Conservation (phyloP, 257 asterid species). For the Linderniella brevidens region DNA sequence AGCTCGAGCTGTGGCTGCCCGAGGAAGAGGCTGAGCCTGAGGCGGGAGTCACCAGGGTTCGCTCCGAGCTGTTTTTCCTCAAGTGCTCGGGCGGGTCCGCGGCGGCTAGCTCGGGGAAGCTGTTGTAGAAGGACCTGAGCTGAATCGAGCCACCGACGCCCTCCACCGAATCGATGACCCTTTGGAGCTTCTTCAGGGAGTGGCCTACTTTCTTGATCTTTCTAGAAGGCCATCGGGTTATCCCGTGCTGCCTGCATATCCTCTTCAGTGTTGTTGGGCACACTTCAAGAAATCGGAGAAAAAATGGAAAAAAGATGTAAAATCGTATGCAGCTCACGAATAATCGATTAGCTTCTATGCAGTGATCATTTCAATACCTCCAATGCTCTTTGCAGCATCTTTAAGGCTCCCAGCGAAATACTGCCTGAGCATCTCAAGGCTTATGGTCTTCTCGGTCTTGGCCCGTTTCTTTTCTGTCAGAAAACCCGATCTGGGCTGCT, state of each 20-base stretch:
- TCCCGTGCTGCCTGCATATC: slow-evolving; percentile 90
- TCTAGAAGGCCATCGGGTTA: slow-evolving; percentile 93
- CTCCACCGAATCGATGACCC: slow-evolving; percentile 85
- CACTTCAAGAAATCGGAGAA: slow-evolving; percentile 17
- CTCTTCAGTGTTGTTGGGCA: slow-evolving; percentile 98
- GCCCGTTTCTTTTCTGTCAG: slow-evolving; percentile 40
- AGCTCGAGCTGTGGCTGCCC: slow-evolving; percentile 52
- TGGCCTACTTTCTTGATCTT: slow-evolving; percentile 92
- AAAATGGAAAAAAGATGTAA: neutral
- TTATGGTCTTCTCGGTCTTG: slow-evolving; percentile 60
- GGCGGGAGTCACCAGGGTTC: slow-evolving; percentile 8
- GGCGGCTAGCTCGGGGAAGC: slow-evolving; percentile 56
- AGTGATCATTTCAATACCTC: slow-evolving; percentile 40
- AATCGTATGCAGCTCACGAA: neutral
- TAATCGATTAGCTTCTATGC: neutral
- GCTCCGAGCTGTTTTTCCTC: slow-evolving; percentile 19
- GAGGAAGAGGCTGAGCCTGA: slow-evolving; percentile 57
- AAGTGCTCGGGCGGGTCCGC: slow-evolving; percentile 14
- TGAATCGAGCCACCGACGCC: slow-evolving; percentile 62
- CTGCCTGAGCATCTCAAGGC: slow-evolving; percentile 68
- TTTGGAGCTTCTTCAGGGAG: slow-evolving; percentile 72
- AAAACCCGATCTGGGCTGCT: slow-evolving; percentile 7
- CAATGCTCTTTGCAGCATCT: slow-evolving; percentile 86
- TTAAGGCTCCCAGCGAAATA: slow-evolving; percentile 89
- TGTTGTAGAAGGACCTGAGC: slow-evolving; percentile 60